These are phyloP conservation scores for Hyaloperonospora arabidopsidis DNA, from an alignment of 352 stramenopile genomes.

Conservation along the genomic window DNA sequence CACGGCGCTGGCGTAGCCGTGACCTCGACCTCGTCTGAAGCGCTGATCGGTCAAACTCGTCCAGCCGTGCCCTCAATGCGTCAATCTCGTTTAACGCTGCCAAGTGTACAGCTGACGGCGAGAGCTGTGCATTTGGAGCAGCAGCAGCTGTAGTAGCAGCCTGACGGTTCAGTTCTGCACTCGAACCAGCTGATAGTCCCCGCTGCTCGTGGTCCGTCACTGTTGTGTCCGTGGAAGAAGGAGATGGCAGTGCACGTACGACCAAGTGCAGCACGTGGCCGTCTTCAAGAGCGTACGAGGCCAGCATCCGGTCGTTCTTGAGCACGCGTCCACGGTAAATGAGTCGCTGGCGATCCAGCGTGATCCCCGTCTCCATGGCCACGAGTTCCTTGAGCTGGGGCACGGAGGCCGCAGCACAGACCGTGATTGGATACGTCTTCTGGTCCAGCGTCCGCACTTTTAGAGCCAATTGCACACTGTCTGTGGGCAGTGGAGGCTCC, in stretches of 20 bases:
- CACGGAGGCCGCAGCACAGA: conserved; percentile 56
- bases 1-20: conserved; percentile 8
- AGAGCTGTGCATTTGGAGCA: background rate
- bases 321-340: conserved; percentile 84
- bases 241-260: conserved; percentile 42
- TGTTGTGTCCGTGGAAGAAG: conserved; percentile 18
- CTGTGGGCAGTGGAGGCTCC: conserved; percentile 10
- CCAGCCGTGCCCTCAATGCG: conserved; percentile 9
- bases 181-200: conserved; percentile 2
- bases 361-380: conserved; percentile 59
- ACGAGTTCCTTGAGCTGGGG: conserved; percentile 69
- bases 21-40: conserved; percentile 13
- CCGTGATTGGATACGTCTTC: conserved; percentile 64
- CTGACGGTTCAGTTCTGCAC: conserved; percentile 1
- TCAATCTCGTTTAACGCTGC: conserved; percentile 4
- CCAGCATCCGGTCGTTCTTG: conserved; percentile 76
- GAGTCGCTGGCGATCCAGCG: conserved; percentile 62
- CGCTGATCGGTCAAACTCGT: conserved; percentile 14
- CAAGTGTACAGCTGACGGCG: conserved; percentile 1
- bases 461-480: conserved; percentile 40
- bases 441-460: conserved; percentile 83
- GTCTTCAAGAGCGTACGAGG: conserved; percentile 70
- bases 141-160: background rate
- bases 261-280: conserved; percentile 79
- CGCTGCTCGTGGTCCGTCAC: conserved; percentile 14